Evolutionary conservation across 1,139 yeast species (phyloP).

Genomic region (Cylindricascospora bacillispora): DNA sequence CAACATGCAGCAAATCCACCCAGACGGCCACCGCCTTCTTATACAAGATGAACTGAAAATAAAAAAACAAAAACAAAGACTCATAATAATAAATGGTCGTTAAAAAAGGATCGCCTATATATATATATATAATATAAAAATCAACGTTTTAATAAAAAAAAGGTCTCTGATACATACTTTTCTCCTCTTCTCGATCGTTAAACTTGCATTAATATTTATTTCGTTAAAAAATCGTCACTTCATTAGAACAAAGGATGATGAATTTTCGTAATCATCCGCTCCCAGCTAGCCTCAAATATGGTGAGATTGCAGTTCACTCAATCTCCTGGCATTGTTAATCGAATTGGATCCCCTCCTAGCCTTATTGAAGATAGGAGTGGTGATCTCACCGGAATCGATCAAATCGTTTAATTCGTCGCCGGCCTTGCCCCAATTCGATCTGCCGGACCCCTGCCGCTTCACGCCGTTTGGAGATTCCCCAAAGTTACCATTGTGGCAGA

Average conservation of each 20-base stretch:
- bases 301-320: slow-evolving; percentile 21
- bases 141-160: no score
- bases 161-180: no score
- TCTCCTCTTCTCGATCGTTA: no score
- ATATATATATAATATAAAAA: no score
- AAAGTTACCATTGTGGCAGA: slow-evolving; percentile 57
- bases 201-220: no score
- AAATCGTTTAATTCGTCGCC: slow-evolving; percentile 53
- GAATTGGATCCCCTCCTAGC: slow-evolving; percentile 35
- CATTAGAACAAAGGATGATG: neutral
- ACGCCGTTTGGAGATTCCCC: slow-evolving; percentile 61
- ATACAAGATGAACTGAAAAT: no score
- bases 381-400: slow-evolving; percentile 31
- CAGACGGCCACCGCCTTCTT: no score
- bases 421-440: slow-evolving; percentile 59
- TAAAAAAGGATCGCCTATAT: no score
- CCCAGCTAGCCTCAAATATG: slow-evolving; percentile 4
- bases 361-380: slow-evolving; percentile 28
- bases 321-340: slow-evolving; percentile 27
- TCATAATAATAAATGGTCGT: no score
- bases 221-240: slow-evolving; percentile 3
- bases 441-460: slow-evolving; percentile 80
- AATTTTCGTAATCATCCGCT: neutral
- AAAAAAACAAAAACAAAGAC: no score
- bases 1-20: no score